phyloP scores from a whole-genome alignment of 805 yeast species.

The Yamadazyma endophytica region DNA sequence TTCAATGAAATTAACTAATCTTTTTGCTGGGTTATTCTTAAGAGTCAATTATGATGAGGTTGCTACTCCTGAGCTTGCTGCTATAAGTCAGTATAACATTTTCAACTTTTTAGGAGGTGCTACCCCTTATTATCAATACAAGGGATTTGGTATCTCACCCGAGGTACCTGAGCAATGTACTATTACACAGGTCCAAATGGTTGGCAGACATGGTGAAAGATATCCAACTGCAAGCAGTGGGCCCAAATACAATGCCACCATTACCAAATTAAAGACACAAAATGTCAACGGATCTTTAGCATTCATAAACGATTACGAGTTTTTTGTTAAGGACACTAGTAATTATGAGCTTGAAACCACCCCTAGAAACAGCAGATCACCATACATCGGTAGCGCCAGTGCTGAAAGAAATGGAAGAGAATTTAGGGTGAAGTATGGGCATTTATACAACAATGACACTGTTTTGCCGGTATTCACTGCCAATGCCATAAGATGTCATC shows the following conservation, averaged over 20 bases:
- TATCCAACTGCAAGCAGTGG: slow-evolving; percentile 37
- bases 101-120: slow-evolving; percentile 49
- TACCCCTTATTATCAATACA: slow-evolving; percentile 51
- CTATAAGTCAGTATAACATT: slow-evolving; percentile 43
- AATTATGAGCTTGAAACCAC: slow-evolving; percentile 48
- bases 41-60: slow-evolving; percentile 6
- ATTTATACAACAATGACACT: slow-evolving; percentile 31
- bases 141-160: slow-evolving; percentile 50
- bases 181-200: slow-evolving; percentile 62
- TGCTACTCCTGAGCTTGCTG: slow-evolving; percentile 30
- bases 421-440: slow-evolving; percentile 47
- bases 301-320: slow-evolving; percentile 51
- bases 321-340: slow-evolving; percentile 35
- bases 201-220: slow-evolving; percentile 79
- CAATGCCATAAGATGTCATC: slow-evolving; percentile 50
- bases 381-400: slow-evolving; percentile 50
- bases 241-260: slow-evolving; percentile 18
- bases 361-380: slow-evolving; percentile 36
- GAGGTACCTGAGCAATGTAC: slow-evolving; percentile 46
- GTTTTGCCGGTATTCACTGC: slow-evolving; percentile 51
- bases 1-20: slow-evolving; percentile 2
- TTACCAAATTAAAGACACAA: slow-evolving; percentile 18
- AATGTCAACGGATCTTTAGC: slow-evolving; percentile 45
- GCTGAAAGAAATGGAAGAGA: slow-evolving; percentile 46
- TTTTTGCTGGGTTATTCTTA: slow-evolving; percentile 3